phyloP scores from a whole-genome alignment of 2,329 filamentous ascomycete species.

The Exophiala sp. region DNA sequence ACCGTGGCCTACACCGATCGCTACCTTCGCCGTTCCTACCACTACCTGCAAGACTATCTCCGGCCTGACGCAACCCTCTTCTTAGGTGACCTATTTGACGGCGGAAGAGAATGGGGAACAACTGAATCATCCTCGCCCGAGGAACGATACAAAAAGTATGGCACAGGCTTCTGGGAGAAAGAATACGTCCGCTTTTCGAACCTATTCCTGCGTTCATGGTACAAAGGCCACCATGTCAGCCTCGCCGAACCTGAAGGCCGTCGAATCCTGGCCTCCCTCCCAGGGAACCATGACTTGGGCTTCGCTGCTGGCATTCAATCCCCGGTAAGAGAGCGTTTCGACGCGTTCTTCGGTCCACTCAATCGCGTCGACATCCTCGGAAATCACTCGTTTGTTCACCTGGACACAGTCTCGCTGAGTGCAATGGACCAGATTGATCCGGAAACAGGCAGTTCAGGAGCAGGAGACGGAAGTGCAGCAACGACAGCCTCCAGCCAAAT shows the following conservation, averaged over 20 bases:
- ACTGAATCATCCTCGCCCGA: slow-evolving; percentile 58
- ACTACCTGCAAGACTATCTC: slow-evolving; percentile 69
- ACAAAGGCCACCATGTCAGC: slow-evolving; percentile 50
- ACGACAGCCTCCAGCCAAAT: slow-evolving; percentile 56
- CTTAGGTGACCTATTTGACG: slow-evolving; percentile 91
- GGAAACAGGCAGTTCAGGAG: slow-evolving; percentile 44
- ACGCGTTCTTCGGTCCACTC: slow-evolving; percentile 83
- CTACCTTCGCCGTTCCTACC: slow-evolving; percentile 80
- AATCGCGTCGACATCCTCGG: slow-evolving; percentile 88
- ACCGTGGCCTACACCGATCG: slow-evolving; percentile 78
- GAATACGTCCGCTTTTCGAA: slow-evolving; percentile 84
- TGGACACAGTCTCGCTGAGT: slow-evolving; percentile 85
- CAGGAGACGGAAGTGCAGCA: slow-evolving; percentile 36
- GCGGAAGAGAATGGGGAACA: slow-evolving; percentile 91
- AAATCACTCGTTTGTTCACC: slow-evolving; percentile 91
- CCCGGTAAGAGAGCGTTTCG: slow-evolving; percentile 76
- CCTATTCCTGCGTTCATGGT: slow-evolving; percentile 74
- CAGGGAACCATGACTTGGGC: slow-evolving; percentile 92
- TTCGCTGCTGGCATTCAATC: slow-evolving; percentile 82
- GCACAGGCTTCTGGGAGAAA: slow-evolving; percentile 75
- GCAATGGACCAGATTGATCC: slow-evolving; percentile 60
- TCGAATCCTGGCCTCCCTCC: slow-evolving; percentile 78
- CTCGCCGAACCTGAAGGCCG: slow-evolving; percentile 60
- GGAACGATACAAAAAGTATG: slow-evolving; percentile 70
- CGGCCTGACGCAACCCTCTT: slow-evolving; percentile 88